Evolutionary conservation across 345 rosid species (phyloP), one percentile per base, ranked within the genome.

Genomic region (Brassica rapa): DNA sequence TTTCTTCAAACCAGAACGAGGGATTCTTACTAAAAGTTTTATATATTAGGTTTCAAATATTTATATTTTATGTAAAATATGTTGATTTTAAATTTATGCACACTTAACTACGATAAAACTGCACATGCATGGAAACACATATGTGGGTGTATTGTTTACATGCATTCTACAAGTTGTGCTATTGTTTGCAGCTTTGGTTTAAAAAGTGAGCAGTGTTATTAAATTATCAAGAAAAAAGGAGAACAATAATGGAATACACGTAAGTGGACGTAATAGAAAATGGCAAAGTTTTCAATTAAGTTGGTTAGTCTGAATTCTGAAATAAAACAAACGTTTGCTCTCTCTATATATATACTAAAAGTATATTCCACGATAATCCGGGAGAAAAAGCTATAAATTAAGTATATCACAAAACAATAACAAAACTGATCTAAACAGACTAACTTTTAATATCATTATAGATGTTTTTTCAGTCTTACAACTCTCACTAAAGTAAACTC

Each of bases 241-340:
- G 74, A 73, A 67, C 68, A 68, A 39, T 9, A 79, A 68, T 73
- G 75, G 71, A 60, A 73, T 73, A 68, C 61, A 79, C 71, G 69
- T 68, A 73, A 73, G 74, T 73, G 66, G 66, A 53, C 25, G 27
- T 53, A 64, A 62, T 80, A 62, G 4, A 68, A 51, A 51, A 68
- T 62, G 37, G 49, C 3, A 68, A 39, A 53, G 25, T 10, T 68
- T 67, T 72, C 27, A 62, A 49, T 69, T 61, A 14, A 61, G 80
- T 69, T 9, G 70, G 75, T 49, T 16, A 69, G 27, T 23, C 16
- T 51, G 55, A 49, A 49, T 49, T 43, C 51, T 30, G 3, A 24
- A 69, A 30, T 24, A 41, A 16, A 59, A 43, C 14, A 65, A 74
- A 16, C 59, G 19, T 56, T 56, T 56, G 62, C 62, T 57, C 62